Base-by-base conservation (phyloP, 1,284 basidiomycete species). In the Leccinum solheimii region DNA sequence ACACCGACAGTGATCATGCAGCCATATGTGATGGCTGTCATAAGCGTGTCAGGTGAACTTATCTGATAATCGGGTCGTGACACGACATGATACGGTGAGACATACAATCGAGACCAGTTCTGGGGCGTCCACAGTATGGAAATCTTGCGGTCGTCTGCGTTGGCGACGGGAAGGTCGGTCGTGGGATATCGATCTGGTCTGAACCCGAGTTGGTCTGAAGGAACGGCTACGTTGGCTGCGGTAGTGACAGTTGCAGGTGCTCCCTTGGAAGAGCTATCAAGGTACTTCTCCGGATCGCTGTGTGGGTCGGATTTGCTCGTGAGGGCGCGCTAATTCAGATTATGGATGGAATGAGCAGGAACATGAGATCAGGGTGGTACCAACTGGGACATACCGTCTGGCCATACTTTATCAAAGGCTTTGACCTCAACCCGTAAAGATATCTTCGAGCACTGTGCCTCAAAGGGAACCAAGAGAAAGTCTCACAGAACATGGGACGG, bases 1-100 rank as follows among this genome's bases (percentile, higher is more conserved):
- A 75, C 95, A 98, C 36, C 95, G 84, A 72, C 97, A 99, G 71
- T 98, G 96, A 72, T 94, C 92, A 11, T 87, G 79, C 26, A 93
- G 76, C 85, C 88, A 92, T 51, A 89, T 78, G 70, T 89, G 81
- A 72, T 91, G 87, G 71, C 1, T 90, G 21, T 26, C 9, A 58
- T 55, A 64, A 49, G n/a, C 14, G 56, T 10, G 16, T n/a, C 14
- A 13, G 45, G 30, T 43, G 45, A 56, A 57, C 27, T 23, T 5
- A 54, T 36, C 43, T 14, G 21, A 11, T 3, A 23, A 4, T 45
- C 43, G 30, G 45, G 49, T 64, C 51, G 54, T 10, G 51, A 48
- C 3, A 19, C 8, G 51, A 55, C 16, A 45, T 2, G 19, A 43
- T 13, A 38, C 36, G 1, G 5, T 14, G 19, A 21, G 27, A 79